Evolutionary conservation across 352 stramenopile genomes (phyloP), one percentile per base, ranked within the genome.

Genomic region (Globisporangium abappressorium): DNA sequence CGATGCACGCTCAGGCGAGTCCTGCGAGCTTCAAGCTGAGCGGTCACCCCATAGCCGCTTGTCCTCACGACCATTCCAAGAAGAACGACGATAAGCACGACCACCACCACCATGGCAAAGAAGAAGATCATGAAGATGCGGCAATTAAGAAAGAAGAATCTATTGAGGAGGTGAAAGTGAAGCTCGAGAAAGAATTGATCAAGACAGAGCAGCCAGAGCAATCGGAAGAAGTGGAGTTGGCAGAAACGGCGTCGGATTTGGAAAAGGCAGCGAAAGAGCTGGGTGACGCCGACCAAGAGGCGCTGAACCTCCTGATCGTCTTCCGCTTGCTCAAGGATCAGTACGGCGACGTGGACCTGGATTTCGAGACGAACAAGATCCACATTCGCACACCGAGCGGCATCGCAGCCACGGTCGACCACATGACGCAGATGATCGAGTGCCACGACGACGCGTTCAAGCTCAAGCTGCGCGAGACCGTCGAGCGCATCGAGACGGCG

Each of bases 1-100:
- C 97, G n/a, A 98, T 99, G 91, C 95, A 99, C 68, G 90, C 86
- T 2, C 84, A 95, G 66, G 87, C 89, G 55, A 93, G 87, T 65
- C 85, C 83, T 6, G 86, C 85, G 26, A 89, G 84, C 51, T 94
- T 95, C 69, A 94, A 96, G 73, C 65, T 94, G 26, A 90, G 83
- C 67, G 74, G 77, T 8, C 84, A 94, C 64, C 84, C 84, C 22
- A 91, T 74, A 0, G 86, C 88, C 12, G 87, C 84, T 6, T 95
- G 87, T 62, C 85, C 81, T 1, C 88, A 97, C 38, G 82, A 95
- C 57, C 87, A 95, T 59, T 90, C 82, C 0, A 91, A 88, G 67
- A 82, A 86, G 59, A 67, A 66, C 9, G 57, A 55, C 20, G 64
- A 66, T 1, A 58, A 46, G 26, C 28, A 46, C 30, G 47, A 69